Conservation (phyloP, 2,329 filamentous ascomycete species). For the Xenoacremonium recifei region DNA sequence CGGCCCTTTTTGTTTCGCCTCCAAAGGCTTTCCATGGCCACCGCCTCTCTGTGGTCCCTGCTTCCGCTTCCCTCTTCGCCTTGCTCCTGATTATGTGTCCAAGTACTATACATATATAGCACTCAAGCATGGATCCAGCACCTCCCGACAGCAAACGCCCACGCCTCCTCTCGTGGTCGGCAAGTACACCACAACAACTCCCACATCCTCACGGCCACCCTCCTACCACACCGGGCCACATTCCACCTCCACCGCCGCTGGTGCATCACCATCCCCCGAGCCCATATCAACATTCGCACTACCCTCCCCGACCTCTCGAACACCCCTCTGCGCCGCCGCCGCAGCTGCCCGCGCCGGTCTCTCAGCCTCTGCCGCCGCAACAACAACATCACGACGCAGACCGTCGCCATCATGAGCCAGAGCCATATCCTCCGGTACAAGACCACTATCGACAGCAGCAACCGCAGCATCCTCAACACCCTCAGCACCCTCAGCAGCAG, state of each 20-base stretch:
- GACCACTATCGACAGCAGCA: conserved; percentile 48
- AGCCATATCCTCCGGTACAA: conserved; percentile 53
- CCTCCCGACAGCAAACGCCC: conserved; percentile 59
- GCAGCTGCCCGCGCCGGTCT: conserved; percentile 24
- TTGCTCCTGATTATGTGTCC: conserved; percentile 37
- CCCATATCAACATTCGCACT: conserved; percentile 40
- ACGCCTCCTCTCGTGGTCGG: conserved; percentile 52
- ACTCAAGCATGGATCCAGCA: conserved; percentile 58
- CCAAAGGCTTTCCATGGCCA: conserved; percentile 31
- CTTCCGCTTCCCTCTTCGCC: conserved; percentile 34
- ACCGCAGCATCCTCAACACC: conserved; percentile 33
- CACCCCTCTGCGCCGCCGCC: conserved; percentile 31
- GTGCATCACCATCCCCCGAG: conserved; percentile 34
- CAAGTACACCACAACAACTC: conserved; percentile 46
- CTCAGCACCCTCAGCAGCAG: conserved; percentile 16
- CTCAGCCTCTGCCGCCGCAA: conserved; percentile 26
- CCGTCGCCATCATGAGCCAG: conserved; percentile 57
- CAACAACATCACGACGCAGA: conserved; percentile 37
- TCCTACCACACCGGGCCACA: conserved; percentile 25
- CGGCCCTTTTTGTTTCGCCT: conserved; percentile 25
- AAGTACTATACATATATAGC: conserved; percentile 35
- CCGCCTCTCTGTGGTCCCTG: conserved; percentile 37
- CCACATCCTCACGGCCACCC: conserved; percentile 32
- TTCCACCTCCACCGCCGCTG: conserved; percentile 29
- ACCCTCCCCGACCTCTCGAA: conserved; percentile 32